Evolutionary conservation across 2,329 filamentous ascomycete genomes (phyloP).

Genomic region (Fusarium robinianum): DNA sequence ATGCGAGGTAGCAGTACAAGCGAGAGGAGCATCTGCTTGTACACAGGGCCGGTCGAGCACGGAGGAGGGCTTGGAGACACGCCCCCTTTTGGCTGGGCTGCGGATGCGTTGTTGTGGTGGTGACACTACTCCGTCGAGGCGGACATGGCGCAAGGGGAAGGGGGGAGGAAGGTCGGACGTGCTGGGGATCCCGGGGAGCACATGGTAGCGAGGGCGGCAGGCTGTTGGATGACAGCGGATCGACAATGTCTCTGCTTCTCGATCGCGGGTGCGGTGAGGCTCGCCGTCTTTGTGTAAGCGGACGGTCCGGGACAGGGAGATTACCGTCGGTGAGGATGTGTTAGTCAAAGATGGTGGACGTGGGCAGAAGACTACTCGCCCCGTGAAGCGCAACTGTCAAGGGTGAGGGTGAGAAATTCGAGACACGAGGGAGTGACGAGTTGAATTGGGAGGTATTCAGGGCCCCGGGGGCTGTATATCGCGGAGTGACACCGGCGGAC

Average conservation of each 20-base stretch:
- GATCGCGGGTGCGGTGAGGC: slow-evolving; percentile 20
- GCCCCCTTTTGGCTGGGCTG: too few species aligned
- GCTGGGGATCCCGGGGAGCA: slow-evolving; percentile 22
- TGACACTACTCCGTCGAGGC: slow-evolving; percentile 16
- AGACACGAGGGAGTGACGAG: too few species aligned
- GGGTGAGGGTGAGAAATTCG: too few species aligned
- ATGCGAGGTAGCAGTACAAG: too few species aligned
- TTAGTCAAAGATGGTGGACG: too few species aligned
- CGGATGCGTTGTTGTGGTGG: slow-evolving; percentile 6
- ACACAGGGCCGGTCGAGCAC: too few species aligned
- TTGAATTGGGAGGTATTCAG: not conserved
- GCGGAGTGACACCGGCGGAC: slow-evolving; percentile 13
- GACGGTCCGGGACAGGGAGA: slow-evolving; percentile 16
- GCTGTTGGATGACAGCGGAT: slow-evolving; percentile 28
- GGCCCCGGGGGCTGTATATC: slow-evolving; percentile 23
- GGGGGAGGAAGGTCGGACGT: too few species aligned
- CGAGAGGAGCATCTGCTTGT: too few species aligned
- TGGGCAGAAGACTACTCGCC: too few species aligned
- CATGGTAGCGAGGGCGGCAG: slow-evolving; percentile 25
- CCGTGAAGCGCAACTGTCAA: too few species aligned
- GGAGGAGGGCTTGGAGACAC: too few species aligned
- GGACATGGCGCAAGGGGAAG: slow-evolving; percentile 8
- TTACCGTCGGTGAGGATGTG: slow-evolving; percentile 7
- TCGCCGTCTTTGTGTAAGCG: slow-evolving; percentile 10
- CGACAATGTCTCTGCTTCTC: slow-evolving; percentile 12